phyloP scores from a whole-genome alignment of 2,329 filamentous ascomycete species.

The Elsinoe perseae region DNA sequence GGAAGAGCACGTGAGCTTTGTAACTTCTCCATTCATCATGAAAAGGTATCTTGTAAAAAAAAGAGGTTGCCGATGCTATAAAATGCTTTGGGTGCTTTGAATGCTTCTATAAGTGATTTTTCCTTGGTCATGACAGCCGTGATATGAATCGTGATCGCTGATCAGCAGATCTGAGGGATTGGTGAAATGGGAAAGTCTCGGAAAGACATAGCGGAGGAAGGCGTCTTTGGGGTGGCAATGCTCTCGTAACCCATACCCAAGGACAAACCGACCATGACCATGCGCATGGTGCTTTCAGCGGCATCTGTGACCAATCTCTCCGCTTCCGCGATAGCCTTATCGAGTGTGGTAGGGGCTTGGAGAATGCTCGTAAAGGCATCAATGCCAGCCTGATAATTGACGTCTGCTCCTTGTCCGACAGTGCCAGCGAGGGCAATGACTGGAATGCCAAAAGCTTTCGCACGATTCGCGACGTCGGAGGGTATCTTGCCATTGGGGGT shows the following conservation, averaged over 20 bases:
- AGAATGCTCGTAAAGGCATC: slow-evolving; percentile 33
- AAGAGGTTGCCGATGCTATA: slow-evolving; percentile 1
- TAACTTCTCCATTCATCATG: neutral
- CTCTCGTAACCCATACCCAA: slow-evolving; percentile 10
- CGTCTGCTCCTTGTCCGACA: slow-evolving; percentile 32
- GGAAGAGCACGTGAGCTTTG: neutral
- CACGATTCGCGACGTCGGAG: slow-evolving; percentile 44
- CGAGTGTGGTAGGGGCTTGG: slow-evolving; percentile 29
- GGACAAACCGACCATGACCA: slow-evolving; percentile 30
- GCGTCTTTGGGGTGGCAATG: slow-evolving; percentile 11
- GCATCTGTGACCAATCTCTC: slow-evolving; percentile 31
- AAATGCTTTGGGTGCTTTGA: neutral
- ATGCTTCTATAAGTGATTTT: neutral
- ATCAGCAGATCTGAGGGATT: slow-evolving; percentile 1
- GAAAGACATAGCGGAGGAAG: slow-evolving; percentile 4
- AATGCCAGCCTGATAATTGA: slow-evolving; percentile 32
- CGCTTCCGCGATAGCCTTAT: slow-evolving; percentile 31
- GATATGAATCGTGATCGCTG: neutral
- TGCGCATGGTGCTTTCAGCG: slow-evolving; percentile 32
- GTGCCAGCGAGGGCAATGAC: slow-evolving; percentile 41
- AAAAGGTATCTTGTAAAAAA: neutral
- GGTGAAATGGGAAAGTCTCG: slow-evolving; percentile 13
- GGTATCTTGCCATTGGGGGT: slow-evolving; percentile 48
- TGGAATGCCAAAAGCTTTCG: slow-evolving; percentile 39
- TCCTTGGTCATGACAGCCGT: neutral